A percentile compares a stretch with the other conserved stretches of the same genome.
phyloP scores from a whole-genome alignment of 805 yeast species.

The Ogataea zsoltii region DNA sequence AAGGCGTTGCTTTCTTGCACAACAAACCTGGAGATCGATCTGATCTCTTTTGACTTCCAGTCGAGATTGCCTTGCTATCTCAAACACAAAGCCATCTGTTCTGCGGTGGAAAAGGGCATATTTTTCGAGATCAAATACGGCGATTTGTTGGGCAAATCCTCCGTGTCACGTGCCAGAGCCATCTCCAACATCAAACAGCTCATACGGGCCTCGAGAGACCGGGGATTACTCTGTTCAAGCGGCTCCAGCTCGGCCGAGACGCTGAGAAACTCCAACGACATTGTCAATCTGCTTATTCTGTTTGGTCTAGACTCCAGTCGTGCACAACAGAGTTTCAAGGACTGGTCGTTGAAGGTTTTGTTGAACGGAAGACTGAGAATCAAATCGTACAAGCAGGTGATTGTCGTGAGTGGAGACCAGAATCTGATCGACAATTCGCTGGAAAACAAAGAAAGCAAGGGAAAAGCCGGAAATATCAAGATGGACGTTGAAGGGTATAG shows the following conservation, averaged over 20 bases:
- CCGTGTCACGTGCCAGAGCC: conserved; percentile 51
- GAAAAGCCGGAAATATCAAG: conserved; percentile 15
- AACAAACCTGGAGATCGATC: conserved; percentile 74
- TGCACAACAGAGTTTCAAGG: conserved; percentile 58
- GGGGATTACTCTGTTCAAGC: conserved; percentile 77
- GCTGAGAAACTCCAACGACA: conserved; percentile 68
- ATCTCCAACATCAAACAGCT: conserved; percentile 73
- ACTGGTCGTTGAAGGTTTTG: conserved; percentile 62
- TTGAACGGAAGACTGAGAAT: conserved; percentile 73
- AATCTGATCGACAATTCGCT: conserved; percentile 28
- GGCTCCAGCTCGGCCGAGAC: conserved; percentile 54
- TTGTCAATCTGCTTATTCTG: conserved; percentile 60
- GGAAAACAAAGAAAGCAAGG: conserved; percentile 21
- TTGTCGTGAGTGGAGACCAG: conserved; percentile 54
- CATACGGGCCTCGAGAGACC: conserved; percentile 74
- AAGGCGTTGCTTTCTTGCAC: conserved; percentile 75
- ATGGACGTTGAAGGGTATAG: conserved; percentile 20
- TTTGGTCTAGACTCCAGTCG: conserved; percentile 71
- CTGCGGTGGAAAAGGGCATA: conserved; percentile 81
- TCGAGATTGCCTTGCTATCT: conserved; percentile 71
- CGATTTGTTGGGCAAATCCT: conserved; percentile 42
- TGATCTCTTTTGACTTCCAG: conserved; percentile 70
- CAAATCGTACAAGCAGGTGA: conserved; percentile 76
- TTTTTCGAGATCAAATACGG: conserved; percentile 77
- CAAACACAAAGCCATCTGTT: conserved; percentile 80